A percentile compares a stretch with the other conserved stretches of the same genome.
Evolutionary conservation across 345 rosid species (phyloP).

Genomic region (Eucalyptus dawsonii): DNA sequence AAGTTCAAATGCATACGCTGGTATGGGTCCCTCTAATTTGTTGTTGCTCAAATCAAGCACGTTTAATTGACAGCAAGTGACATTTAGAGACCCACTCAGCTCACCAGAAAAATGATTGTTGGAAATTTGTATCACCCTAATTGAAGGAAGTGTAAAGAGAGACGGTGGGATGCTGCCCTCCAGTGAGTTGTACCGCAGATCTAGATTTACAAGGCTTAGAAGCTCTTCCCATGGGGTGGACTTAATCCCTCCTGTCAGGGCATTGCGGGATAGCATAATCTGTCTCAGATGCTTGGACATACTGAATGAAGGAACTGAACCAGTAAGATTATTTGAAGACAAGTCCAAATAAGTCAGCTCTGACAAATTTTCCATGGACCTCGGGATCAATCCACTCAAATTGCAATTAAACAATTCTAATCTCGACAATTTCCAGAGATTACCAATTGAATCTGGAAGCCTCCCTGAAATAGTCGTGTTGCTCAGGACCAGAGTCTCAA

Average conservation of each 20-base stretch:
- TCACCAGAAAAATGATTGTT: constrained; percentile 13
- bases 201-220: constrained; percentile 4
- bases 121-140: neutral
- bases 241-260: constrained; percentile 5
- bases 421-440: neutral
- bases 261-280: constrained; percentile 6
- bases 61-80: neutral
- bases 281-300: neutral
- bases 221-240: constrained; percentile 8
- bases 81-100: neutral
- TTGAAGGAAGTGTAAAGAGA: neutral
- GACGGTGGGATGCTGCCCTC: constrained; percentile 10
- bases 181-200: constrained; percentile 4
- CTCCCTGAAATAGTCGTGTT: constrained; percentile 3
- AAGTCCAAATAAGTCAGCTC: constrained; percentile 10
- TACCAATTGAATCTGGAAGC: constrained; percentile 18
- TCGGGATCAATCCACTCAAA: constrained; percentile 10
- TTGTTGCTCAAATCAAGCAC: constrained; percentile 25
- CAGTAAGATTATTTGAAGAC: constrained; percentile 8
- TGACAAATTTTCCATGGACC: neutral
- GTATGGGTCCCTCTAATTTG: constrained; percentile 16
- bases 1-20: constrained; percentile 1
- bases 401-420: neutral
- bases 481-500: constrained; percentile 6
- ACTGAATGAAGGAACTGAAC: constrained; percentile 11